These are phyloP conservation scores for Penicillium fuscoglaucum DNA, from an alignment of 2,329 filamentous ascomycete species.

Conservation along the genomic window DNA sequence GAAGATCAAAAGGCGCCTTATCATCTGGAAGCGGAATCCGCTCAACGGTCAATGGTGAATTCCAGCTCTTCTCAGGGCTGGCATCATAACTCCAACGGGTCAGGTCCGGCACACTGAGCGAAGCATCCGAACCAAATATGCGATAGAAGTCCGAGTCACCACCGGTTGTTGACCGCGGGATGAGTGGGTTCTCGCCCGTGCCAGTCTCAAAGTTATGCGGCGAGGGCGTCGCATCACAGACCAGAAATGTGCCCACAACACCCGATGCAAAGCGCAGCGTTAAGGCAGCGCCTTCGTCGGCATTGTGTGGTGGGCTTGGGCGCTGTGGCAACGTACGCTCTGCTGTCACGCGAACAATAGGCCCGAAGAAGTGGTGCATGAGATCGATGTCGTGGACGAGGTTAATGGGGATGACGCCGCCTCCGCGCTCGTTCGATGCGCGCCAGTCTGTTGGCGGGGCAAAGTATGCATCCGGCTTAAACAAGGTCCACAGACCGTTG, in stretches of 20 bases:
- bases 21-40: slow-evolving; percentile 28
- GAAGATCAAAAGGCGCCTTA: slow-evolving; percentile 54
- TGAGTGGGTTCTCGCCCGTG: slow-evolving; percentile 59
- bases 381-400: slow-evolving; percentile 63
- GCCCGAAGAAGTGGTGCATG: slow-evolving; percentile 57
- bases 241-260: slow-evolving; percentile 57
- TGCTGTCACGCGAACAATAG: slow-evolving; percentile 54
- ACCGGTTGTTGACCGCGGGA: slow-evolving; percentile 41
- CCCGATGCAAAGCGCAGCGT: slow-evolving; percentile 56
- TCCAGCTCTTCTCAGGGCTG: slow-evolving; percentile 46
- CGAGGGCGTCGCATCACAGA: slow-evolving; percentile 54
- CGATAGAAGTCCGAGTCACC: slow-evolving; percentile 51
- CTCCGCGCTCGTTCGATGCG: slow-evolving; percentile 42
- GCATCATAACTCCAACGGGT: slow-evolving; percentile 50
- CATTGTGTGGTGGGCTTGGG: slow-evolving; percentile 40
- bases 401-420: slow-evolving; percentile 59
- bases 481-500: slow-evolving; percentile 56
- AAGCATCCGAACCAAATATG: slow-evolving; percentile 55
- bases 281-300: slow-evolving; percentile 59
- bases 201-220: slow-evolving; percentile 59
- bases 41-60: slow-evolving; percentile 37
- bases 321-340: slow-evolving; percentile 50
- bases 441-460: slow-evolving; percentile 52
- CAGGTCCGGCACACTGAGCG: slow-evolving; percentile 57
- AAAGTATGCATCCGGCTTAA: slow-evolving; percentile 56